phyloP scores from a whole-genome alignment of 345 rosid genomes.

The Excoecaria agallocha region DNA sequence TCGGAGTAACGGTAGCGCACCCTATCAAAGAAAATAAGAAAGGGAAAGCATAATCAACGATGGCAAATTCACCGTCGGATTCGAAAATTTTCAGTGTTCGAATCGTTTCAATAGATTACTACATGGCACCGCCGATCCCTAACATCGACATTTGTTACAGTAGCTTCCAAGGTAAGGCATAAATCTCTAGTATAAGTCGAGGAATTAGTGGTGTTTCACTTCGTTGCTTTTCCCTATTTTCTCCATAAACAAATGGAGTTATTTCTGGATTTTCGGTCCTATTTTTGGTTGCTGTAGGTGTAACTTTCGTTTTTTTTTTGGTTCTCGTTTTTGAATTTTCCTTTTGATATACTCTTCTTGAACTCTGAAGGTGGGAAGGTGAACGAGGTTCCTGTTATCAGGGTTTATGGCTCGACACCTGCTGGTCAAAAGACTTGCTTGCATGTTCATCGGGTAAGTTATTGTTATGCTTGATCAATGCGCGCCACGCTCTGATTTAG shows the following conservation, averaged over 20 bases:
- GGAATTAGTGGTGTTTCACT: background rate
- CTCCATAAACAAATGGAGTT: no score
- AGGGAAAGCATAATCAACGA: background rate
- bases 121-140: conserved; percentile 81
- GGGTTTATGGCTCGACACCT: conserved; percentile 89
- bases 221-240: no score
- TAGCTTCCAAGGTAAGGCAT: conserved; percentile 63
- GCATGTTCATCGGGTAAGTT: conserved; percentile 73
- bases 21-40: no score
- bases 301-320: no score
- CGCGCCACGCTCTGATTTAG: background rate
- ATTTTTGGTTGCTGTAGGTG: background rate
- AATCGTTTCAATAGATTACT: conserved; percentile 77
- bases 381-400: conserved; percentile 77
- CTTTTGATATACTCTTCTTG: background rate
- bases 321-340: no score
- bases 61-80: conserved; percentile 49
- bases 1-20: no score
- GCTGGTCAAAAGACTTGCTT: conserved; percentile 93
- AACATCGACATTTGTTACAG: conserved; percentile 70
- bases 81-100: conserved; percentile 67
- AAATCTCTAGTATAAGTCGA: background rate
- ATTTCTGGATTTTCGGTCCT: background rate
- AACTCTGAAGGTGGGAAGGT: conserved; percentile 65
- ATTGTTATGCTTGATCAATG: background rate